Conservation (phyloP, 345 rosid genomes). For the sweet orange (Citrus sinensis) region DVS_A1.0 CM039167.1:26667501-26668000, state of each 20-base stretch:
- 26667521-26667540: slow-evolving; percentile 46
- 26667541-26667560: slow-evolving; percentile 58
- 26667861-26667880: neutral
- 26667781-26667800: neutral
- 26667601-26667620: slow-evolving; percentile 45
- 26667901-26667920: neutral
- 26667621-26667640: slow-evolving; percentile 59
- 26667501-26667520: slow-evolving; percentile 73
- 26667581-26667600: slow-evolving; percentile 59
- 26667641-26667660: slow-evolving; percentile 65
- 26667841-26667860: neutral
- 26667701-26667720: slow-evolving; percentile 99
- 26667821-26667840: neutral
- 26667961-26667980: neutral
- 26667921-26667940: neutral
- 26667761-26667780: neutral
- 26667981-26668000: neutral
- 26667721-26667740: slow-evolving; percentile 27
- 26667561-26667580: slow-evolving; percentile 69
- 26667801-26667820: neutral
- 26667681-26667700: slow-evolving; percentile 81
- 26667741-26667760: neutral
- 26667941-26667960: neutral
- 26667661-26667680: slow-evolving; percentile 68
- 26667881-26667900: neutral